A percentile compares a stretch with the other conserved stretches of the same genome.
Conservation (phyloP, 108 stramenopile genomes). For the Nitzschia palea region DNA sequence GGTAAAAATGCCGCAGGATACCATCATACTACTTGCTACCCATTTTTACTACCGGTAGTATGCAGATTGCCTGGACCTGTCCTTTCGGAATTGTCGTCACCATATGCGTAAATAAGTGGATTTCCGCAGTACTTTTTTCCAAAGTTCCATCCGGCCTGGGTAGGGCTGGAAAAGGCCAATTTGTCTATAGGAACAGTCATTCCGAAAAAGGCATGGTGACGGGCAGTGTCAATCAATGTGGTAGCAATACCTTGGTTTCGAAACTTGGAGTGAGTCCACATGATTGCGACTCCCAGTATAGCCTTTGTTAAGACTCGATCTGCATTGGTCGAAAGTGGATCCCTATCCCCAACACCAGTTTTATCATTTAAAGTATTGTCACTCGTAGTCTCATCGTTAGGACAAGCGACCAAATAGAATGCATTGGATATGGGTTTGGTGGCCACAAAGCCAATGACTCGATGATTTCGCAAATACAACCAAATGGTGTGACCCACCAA, state of each 20-base stretch:
- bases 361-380: no score
- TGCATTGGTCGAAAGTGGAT: no score
- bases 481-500: constrained; percentile 28
- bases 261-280: constrained; percentile 69
- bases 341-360: no score
- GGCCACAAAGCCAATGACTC: constrained; percentile 56
- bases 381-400: no score
- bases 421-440: constrained; percentile 60
- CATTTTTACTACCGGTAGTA: no score
- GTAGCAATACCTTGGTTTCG: constrained; percentile 72
- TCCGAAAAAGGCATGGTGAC: constrained; percentile 70
- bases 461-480: constrained; percentile 62
- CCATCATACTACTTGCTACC: no score
- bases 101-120: no score
- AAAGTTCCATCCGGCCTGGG: constrained; percentile 64
- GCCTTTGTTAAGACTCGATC: no score
- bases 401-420: no score
- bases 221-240: constrained; percentile 56
- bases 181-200: constrained; percentile 41
- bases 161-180: constrained; percentile 86
- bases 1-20: no score
- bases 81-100: no score
- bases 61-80: no score
- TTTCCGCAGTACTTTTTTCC: constrained; percentile 46
- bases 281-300: constrained; percentile 66